Percentiles rank a stretch among this genome's conserved stretches.
phyloP scores from a whole-genome alignment of 108 stramenopile genomes.

The Nitzschia putrida region DNA sequence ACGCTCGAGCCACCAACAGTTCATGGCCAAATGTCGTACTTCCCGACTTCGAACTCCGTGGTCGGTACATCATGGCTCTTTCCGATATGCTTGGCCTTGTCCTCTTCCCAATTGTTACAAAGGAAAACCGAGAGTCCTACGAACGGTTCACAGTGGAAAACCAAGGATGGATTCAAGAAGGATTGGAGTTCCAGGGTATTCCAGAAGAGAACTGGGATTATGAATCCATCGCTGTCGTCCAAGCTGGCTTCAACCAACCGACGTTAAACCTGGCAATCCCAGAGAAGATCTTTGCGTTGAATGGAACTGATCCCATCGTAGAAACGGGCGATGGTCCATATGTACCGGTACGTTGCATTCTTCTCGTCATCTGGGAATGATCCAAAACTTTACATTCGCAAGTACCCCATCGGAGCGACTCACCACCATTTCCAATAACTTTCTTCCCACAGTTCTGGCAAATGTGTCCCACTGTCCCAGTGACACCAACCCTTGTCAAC shows the following conservation, averaged over 20 bases:
- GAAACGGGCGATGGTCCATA: neutral
- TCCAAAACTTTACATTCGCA: too few relatives aligned
- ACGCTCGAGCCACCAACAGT: conserved; percentile 3
- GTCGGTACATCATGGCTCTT: neutral
- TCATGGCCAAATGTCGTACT: conserved; percentile 12
- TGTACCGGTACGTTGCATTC: neutral
- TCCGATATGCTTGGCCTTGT: neutral
- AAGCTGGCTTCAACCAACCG: neutral
- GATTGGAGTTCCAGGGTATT: neutral
- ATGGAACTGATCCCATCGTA: neutral
- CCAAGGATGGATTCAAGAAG: conserved; percentile 13
- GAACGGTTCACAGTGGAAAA: conserved; percentile 6
- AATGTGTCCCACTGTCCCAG: neutral
- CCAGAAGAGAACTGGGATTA: neutral
- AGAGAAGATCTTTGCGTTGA: neutral
- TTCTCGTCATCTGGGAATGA: too few relatives aligned
- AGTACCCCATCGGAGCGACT: too few relatives aligned
- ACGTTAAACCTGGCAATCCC: neutral
- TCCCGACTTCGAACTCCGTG: conserved; percentile 4
- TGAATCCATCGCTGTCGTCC: neutral
- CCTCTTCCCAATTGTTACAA: conserved; percentile 4
- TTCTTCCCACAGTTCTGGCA: neutral
- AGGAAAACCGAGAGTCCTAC: neutral
- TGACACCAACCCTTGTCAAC: neutral
- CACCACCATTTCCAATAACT: too few relatives aligned